A percentile compares a stretch with the other conserved stretches of the same genome.
These are phyloP conservation scores for Thozetella sp. DNA, from an alignment of 495 filamentous ascomycete species.

Conservation along the genomic window DNA sequence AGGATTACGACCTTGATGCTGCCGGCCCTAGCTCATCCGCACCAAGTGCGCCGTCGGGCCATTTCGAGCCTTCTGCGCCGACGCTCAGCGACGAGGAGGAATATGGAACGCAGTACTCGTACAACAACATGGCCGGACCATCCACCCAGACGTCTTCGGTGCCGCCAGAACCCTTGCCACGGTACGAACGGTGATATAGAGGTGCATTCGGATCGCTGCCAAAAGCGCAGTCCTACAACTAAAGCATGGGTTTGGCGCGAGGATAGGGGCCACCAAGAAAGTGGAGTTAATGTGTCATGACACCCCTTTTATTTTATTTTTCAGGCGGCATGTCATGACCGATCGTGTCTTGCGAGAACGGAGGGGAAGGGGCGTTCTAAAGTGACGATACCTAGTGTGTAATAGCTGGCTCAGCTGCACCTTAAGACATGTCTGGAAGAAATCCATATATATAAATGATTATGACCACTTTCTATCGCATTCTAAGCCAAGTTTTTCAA, in stretches of 20 bases:
- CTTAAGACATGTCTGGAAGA: neutral
- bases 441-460: neutral
- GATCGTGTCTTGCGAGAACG: too few relatives aligned
- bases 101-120: conserved; percentile 35
- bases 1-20: conserved; percentile 41
- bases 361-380: neutral
- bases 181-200: conserved; percentile 36
- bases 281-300: too few relatives aligned
- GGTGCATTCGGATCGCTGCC: neutral
- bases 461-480: neutral
- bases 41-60: conserved; percentile 7
- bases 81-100: conserved; percentile 66
- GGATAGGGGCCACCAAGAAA: too few relatives aligned
- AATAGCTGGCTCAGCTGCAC: neutral
- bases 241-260: too few relatives aligned
- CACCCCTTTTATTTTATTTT: too few relatives aligned
- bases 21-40: conserved; percentile 16
- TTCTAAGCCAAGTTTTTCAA: neutral
- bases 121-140: conserved; percentile 21
- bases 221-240: neutral
- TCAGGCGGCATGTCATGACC: neutral
- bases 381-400: neutral
- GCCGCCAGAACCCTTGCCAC: conserved; percentile 43
- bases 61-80: conserved; percentile 64
- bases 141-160: conserved; percentile 11